Evolutionary conservation across 78 protist genomes (phyloP).

Genomic region (Dictyostelium intermedium): DNA sequence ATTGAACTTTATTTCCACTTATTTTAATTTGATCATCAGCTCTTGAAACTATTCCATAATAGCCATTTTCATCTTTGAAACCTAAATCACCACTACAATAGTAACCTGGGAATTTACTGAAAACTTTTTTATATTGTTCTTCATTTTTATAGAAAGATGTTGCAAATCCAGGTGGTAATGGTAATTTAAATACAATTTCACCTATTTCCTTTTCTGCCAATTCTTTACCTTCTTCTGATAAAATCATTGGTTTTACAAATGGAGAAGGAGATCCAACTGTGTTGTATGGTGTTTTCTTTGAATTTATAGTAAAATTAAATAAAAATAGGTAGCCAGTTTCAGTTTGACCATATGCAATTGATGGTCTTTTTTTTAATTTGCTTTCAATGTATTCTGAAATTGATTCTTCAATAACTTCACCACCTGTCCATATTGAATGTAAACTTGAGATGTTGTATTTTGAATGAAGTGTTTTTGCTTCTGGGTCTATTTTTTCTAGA

Average conservation of each 20-base stretch:
- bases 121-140: conserved; percentile 25
- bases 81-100: conserved; percentile 90
- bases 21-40: conserved; percentile 93
- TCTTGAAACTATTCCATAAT: conserved; percentile 77
- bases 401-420: conserved; percentile 60
- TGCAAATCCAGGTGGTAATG: conserved; percentile 86
- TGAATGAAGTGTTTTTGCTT: neutral
- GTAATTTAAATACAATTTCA: conserved; percentile 69
- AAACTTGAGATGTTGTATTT: neutral
- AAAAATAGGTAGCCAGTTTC: conserved; percentile 76
- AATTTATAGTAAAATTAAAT: neutral
- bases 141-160: conserved; percentile 53
- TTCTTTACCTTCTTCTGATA: neutral
- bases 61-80: conserved; percentile 56
- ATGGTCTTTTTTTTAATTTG: conserved; percentile 65
- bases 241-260: neutral
- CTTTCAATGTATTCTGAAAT: neutral
- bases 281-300: neutral
- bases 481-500: conserved; percentile 8
- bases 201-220: conserved; percentile 31
- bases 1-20: conserved; percentile 88
- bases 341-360: conserved; percentile 90
- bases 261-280: neutral
- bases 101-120: conserved; percentile 33
- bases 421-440: conserved; percentile 84